Base-by-base conservation (phyloP, 352 stramenopile genomes). In the Globisporangium acanthophoron region DNA sequence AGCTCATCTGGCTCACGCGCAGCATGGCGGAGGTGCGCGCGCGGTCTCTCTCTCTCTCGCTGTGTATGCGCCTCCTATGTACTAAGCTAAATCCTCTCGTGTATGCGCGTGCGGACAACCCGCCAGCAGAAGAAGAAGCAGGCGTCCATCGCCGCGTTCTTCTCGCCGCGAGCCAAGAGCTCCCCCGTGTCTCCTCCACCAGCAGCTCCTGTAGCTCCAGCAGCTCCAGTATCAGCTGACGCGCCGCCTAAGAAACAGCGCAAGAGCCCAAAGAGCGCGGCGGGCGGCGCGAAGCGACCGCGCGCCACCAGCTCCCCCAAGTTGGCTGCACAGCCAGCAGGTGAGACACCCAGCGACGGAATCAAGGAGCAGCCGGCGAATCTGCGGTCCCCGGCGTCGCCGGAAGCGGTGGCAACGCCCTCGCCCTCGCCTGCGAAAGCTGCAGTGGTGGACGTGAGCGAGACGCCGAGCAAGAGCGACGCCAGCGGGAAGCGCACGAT, bases 91-190 rank as follows among this genome's bases (percentile, higher is more conserved):
- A 27, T n/a, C 33, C 33, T 12, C 5, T 7, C 47, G 27, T 58
- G 43, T 18, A 11, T 43, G 15, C 24, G 8, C 48, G 33, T 31
- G 16, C 37, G 27, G 12, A 2, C 35, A 15, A 40, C 29, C 39
- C n/a, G 9, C 29, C 20, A 44, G 54, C 54, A 79, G 67, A 67
- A 77, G 60, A 85, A 83, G 59, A 91, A 94, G 57, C 81, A 94
- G 65, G 77, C 73, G 39, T 84, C 79, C 12, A 88, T 94, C 64
- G 74, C 76, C 44, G 64, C 79, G 56, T 94, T 92, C 62, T 94
- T 94, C 64, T 89, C 85, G 45, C 85, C 85, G 12, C 77, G 76
- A 24, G 59, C 50, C 29, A 62, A 62, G 12, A 65, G 66, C 66
- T 55, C 43, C 33, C 11, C 33, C 29, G n/a, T 29, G 27, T 18